A percentile compares a stretch with the other conserved stretches of the same genome.
Evolutionary conservation across 1,139 yeast genomes (phyloP).

Genomic region (Blastobotrys raffinosifermentans): DNA sequence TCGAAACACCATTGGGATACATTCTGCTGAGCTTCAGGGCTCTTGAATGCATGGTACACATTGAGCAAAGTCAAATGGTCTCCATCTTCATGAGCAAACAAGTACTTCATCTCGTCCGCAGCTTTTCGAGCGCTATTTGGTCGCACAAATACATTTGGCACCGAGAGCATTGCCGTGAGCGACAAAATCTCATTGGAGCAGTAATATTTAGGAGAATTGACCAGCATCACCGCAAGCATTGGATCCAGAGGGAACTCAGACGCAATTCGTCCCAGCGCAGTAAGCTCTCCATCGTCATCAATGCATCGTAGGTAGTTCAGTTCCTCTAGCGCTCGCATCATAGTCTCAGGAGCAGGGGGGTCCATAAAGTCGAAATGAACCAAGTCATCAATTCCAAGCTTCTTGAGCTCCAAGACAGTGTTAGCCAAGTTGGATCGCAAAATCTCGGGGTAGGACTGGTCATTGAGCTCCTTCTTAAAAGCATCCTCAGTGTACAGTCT

Average conservation of each 20-base stretch:
- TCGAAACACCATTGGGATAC: conserved; percentile 76
- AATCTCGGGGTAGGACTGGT: conserved; percentile 94
- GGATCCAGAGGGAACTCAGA: conserved; percentile 96
- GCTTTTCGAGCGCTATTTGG: conserved; percentile 83
- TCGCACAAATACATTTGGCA: conserved; percentile 90
- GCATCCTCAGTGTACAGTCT: conserved; percentile 96
- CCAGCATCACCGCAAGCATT: conserved; percentile 86
- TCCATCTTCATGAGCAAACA: conserved; percentile 91
- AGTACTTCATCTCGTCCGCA: conserved; percentile 86
- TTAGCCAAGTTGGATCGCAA: conserved; percentile 84
- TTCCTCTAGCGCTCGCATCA: conserved; percentile 98
- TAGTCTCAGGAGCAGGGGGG: conserved; percentile 99
- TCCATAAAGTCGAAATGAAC: conserved; percentile 99
- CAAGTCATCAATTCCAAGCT: conserved; percentile 89
- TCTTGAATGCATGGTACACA: conserved; percentile 78
- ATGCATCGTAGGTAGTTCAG: conserved; percentile 83
- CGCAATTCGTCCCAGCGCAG: conserved; percentile 82
- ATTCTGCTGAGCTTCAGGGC: conserved; percentile 52
- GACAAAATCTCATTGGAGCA: conserved; percentile 88
- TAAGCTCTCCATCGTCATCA: conserved; percentile 86
- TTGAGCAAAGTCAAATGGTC: conserved; percentile 85
- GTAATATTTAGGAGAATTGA: conserved; percentile 75
- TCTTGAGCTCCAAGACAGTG: conserved; percentile 87
- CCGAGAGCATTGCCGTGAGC: conserved; percentile 84
- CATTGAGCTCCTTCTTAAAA: conserved; percentile 85